Percentiles rank a stretch among this genome's conserved stretches.
These are phyloP conservation scores for Colletotrichum camelliae DNA, from an alignment of 2,329 filamentous ascomycete genomes.

Conservation along the genomic window DNA sequence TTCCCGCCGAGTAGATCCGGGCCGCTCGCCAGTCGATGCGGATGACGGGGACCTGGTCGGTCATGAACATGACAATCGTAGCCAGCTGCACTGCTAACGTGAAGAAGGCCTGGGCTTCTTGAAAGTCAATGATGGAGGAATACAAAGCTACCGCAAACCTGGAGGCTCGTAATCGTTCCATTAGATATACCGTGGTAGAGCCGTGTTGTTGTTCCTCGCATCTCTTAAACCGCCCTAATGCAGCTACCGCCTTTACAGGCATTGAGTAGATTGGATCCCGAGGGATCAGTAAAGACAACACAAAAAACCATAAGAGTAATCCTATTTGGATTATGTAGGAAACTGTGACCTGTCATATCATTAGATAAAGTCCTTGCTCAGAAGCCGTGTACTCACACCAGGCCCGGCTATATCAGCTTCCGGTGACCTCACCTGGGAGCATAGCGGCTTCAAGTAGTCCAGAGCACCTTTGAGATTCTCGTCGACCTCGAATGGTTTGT, in stretches of 20 bases:
- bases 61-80: slow-evolving; percentile 23
- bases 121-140: slow-evolving; percentile 13
- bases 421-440: not conserved
- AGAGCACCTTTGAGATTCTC: not conserved
- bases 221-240: not conserved
- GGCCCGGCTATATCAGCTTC: not conserved
- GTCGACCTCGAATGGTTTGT: too few relatives aligned
- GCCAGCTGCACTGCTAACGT: slow-evolving; percentile 27
- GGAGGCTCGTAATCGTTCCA: not conserved
- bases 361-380: not conserved
- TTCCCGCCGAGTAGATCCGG: slow-evolving; percentile 16
- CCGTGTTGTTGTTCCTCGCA: not conserved
- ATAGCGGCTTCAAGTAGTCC: not conserved
- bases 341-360: not conserved
- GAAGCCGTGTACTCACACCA: not conserved
- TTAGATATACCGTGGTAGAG: not conserved
- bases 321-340: not conserved
- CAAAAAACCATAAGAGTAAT: not conserved
- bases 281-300: not conserved
- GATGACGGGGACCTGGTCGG: not conserved
- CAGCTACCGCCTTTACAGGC: not conserved
- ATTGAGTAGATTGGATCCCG: not conserved
- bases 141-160: not conserved
- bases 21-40: slow-evolving; percentile 5
- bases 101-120: slow-evolving; percentile 30